phyloP scores from a whole-genome alignment of 2,329 filamentous ascomycete species.

The Alternaria consortialis region DNA sequence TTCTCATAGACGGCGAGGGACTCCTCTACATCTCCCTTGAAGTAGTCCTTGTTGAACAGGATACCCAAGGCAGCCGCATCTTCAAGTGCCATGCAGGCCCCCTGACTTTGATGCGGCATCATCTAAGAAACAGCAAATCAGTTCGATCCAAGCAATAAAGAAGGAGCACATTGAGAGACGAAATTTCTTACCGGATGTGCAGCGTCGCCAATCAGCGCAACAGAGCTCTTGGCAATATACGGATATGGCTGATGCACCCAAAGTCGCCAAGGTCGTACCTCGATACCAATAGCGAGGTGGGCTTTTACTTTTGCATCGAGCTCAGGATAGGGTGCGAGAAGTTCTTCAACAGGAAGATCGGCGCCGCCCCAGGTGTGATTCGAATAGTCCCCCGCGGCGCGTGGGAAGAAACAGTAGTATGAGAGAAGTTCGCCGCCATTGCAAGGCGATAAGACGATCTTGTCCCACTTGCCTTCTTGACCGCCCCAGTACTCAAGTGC shows the following conservation, averaged over 20 bases:
- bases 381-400: conserved; percentile 67
- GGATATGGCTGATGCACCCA: conserved; percentile 71
- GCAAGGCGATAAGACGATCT: conserved; percentile 76
- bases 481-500: conserved; percentile 78
- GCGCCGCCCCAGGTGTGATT: conserved; percentile 66
- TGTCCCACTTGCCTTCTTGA: conserved; percentile 68
- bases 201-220: conserved; percentile 71
- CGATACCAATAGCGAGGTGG: conserved; percentile 68
- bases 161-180: no score
- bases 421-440: conserved; percentile 71
- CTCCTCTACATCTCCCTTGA: conserved; percentile 44
- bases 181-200: conserved; percentile 70
- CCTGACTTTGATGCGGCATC: conserved; percentile 75
- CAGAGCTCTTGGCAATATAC: conserved; percentile 61
- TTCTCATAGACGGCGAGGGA: conserved; percentile 48
- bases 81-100: conserved; percentile 74
- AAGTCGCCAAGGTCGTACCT: conserved; percentile 72
- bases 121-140: no score
- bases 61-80: conserved; percentile 71
- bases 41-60: conserved; percentile 62
- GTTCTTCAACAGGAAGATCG: conserved; percentile 65
- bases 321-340: conserved; percentile 68
- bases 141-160: no score
- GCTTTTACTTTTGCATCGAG: conserved; percentile 66
- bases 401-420: conserved; percentile 76